A percentile compares a stretch with the other conserved stretches of the same genome.
Conservation (phyloP, 108 stramenopile species). For the Craspedostauros australis region DNA sequence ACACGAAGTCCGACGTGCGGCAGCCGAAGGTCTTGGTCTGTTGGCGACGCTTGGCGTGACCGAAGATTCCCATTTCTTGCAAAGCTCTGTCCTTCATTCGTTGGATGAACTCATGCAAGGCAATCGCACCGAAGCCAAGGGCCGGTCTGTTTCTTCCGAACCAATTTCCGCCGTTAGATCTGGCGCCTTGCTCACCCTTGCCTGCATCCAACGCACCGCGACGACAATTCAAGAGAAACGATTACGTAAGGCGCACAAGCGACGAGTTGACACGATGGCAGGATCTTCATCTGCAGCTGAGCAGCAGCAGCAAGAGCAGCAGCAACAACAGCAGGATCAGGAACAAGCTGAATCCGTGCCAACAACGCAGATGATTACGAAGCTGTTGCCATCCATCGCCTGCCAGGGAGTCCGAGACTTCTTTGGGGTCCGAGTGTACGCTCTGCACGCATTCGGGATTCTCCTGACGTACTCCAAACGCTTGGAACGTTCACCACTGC, state of each 20-base stretch:
- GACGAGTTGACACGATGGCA: too few species aligned
- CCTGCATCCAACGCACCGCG: constrained; percentile 69
- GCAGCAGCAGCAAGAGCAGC: too few species aligned
- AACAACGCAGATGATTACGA: constrained; percentile 73
- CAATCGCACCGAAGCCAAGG: constrained; percentile 32
- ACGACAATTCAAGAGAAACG: constrained; percentile 27
- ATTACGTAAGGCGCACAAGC: too few species aligned
- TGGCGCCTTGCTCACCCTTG: constrained; percentile 63
- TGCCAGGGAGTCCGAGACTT: constrained; percentile 42
- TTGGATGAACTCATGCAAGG: constrained; percentile 76
- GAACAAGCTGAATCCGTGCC: constrained; percentile 37
- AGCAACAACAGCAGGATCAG: too few species aligned
- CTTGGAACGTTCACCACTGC: constrained; percentile 3
- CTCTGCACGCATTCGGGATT: constrained; percentile 66
- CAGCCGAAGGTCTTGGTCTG: constrained; percentile 72
- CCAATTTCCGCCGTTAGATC: constrained; percentile 52
- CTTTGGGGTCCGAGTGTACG: constrained; percentile 49
- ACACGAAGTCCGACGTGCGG: constrained; percentile 56
- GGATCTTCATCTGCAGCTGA: too few species aligned
- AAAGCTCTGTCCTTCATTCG: constrained; percentile 70
- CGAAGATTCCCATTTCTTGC: constrained; percentile 76
- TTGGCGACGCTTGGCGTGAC: constrained; percentile 72
- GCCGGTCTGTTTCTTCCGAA: constrained; percentile 35
- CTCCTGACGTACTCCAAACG: constrained; percentile 61
- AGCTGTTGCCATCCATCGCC: constrained; percentile 64